These are phyloP conservation scores for Pisolithus tinctorius DNA, from an alignment of 768 basidiomycete species.

Conservation along the genomic window DNA sequence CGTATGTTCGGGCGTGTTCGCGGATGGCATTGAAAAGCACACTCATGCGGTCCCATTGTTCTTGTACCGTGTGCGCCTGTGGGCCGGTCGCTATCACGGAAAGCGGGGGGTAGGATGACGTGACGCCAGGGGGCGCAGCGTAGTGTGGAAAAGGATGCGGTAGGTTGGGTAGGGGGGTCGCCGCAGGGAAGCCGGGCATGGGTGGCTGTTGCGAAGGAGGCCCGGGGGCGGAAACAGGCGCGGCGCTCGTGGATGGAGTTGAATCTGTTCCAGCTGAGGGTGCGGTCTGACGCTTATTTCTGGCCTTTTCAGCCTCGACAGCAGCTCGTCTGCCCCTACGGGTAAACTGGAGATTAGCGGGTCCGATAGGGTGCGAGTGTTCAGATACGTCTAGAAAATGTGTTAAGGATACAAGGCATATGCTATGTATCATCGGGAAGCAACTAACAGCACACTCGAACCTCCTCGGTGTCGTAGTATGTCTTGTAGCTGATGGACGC, in stretches of 20 bases:
- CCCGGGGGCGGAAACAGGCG: slow-evolving; percentile 12
- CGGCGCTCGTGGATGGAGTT: slow-evolving; percentile 16
- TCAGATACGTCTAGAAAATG: slow-evolving; percentile 56
- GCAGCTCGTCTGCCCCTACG: slow-evolving; percentile 72
- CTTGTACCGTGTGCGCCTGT: slow-evolving; percentile 34
- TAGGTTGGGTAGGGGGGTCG: slow-evolving; percentile 17
- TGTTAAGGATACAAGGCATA: background rate
- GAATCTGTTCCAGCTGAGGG: slow-evolving; percentile 13
- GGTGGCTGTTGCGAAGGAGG: slow-evolving; percentile 17
- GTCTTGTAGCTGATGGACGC: slow-evolving; percentile 89
- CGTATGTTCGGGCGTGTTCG: slow-evolving; percentile 65
- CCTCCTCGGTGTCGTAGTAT: slow-evolving; percentile 73
- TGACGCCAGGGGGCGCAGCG: slow-evolving; percentile 16
- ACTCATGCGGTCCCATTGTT: slow-evolving; percentile 81
- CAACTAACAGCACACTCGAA: slow-evolving; percentile 75
- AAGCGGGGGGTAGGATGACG: slow-evolving; percentile 13
- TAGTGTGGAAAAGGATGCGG: slow-evolving; percentile 29
- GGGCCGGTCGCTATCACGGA: slow-evolving; percentile 13
- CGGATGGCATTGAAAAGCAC: slow-evolving; percentile 70
- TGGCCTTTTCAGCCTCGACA: slow-evolving; percentile 48
- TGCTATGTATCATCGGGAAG: background rate
- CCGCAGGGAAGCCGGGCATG: slow-evolving; percentile 15
- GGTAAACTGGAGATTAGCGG: slow-evolving; percentile 72
- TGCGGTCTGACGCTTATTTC: slow-evolving; percentile 21
- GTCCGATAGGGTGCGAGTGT: slow-evolving; percentile 76